phyloP scores from a whole-genome alignment of 108 stramenopile genomes.

The Cyclotella kingstonii region DNA sequence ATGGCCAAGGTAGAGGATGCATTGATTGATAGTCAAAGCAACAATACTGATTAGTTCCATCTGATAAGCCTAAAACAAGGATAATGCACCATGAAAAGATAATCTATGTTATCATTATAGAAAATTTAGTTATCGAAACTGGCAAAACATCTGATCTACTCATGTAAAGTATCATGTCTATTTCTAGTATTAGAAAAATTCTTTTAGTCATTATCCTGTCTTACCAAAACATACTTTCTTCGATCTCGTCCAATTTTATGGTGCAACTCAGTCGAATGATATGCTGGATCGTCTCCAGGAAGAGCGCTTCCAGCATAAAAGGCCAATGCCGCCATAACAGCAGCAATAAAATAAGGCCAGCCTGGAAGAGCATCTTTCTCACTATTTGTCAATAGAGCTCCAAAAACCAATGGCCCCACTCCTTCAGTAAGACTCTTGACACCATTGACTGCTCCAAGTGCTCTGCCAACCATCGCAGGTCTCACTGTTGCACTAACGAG shows the following conservation, averaged over 20 bases:
- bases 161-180: too few species aligned
- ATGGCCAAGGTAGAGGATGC: slow-evolving; percentile 39
- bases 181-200: too few species aligned
- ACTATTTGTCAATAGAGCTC: slow-evolving; percentile 70
- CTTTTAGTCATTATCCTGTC: too few species aligned
- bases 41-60: background rate
- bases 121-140: slow-evolving; percentile 50
- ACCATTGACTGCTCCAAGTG: slow-evolving; percentile 93
- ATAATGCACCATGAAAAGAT: slow-evolving; percentile 55
- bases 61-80: slow-evolving; percentile 34
- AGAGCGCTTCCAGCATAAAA: slow-evolving; percentile 2
- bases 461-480: slow-evolving; percentile 85
- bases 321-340: slow-evolving; percentile 2
- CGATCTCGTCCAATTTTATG: too few species aligned
- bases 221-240: too few species aligned
- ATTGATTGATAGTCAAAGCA: slow-evolving; percentile 5
- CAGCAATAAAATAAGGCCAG: slow-evolving; percentile 35
- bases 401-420: slow-evolving; percentile 78
- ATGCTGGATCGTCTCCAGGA: too few species aligned
- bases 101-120: slow-evolving; percentile 47
- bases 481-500: slow-evolving; percentile 84
- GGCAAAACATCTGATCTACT: slow-evolving; percentile 59
- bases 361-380: slow-evolving; percentile 72
- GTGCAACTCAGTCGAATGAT: too few species aligned
- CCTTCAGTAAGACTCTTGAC: slow-evolving; percentile 95